Base-by-base conservation (phyloP, 768 basidiomycete genomes). In the Asterophora parasitica region DNA sequence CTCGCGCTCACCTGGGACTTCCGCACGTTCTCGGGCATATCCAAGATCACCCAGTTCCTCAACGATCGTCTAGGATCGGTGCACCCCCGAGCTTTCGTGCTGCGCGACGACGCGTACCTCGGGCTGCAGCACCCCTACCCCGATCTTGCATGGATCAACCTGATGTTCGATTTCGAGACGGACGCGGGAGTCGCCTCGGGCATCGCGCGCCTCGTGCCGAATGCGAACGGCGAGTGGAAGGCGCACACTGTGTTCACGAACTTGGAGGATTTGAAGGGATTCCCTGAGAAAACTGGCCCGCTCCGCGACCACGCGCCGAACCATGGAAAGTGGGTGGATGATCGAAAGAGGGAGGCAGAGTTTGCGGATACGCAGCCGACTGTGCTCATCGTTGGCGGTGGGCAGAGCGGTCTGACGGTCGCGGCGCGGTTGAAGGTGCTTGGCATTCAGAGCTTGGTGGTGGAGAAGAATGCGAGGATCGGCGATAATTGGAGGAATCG, bases 401-500 rank as follows among this genome's bases (percentile, higher is more conserved):
- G 83, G 0, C 87, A 88, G 47, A 76, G 74, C 51, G 88, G 86
- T 1, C 64, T 92, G 30, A 76, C 74, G 7, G 54, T 79, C 16
- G 80, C 80, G 0, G 83, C 81, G n/a, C 68, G 81, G 34, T 71
- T 86, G 46, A 78, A 80, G 58, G 65, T 65, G 3, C 64, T 83
- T 7, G 77, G 68, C 32, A 61, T 82, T 9, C 56, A 66, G 10
- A 64, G 68, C 7, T 65, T 86, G 7, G 64, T 89, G 11, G 67
- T 90, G 39, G 88, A 92, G 60, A 79, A 74, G 61, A 75, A 81
- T 42, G 49, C 59, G 9, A 64, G 76, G 15, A 72, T 85, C 19
- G 84, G 85, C 0, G 76, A 85, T 57, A 77, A 76, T 42, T 86
- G 83, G 85, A 67, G 83, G 48, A 68, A 74, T 31, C 69, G 87